phyloP scores from a whole-genome alignment of 805 yeast genomes.

The Candida qinlingensis region DNA sequence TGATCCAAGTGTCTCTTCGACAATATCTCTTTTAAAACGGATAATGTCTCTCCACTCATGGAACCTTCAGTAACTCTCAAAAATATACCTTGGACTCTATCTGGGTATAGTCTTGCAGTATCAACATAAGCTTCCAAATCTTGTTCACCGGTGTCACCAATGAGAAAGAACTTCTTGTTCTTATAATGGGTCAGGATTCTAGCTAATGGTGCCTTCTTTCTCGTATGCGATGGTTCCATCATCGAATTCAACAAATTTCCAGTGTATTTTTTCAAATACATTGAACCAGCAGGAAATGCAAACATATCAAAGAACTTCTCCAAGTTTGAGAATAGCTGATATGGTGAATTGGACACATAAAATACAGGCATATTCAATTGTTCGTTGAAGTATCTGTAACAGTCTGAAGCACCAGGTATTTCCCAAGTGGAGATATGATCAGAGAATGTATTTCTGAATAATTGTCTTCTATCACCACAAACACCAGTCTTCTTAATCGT shows the following conservation, averaged over 20 bases:
- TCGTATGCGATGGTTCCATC: conserved; percentile 80
- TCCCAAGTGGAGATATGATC: conserved; percentile 62
- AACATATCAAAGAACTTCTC: conserved; percentile 48
- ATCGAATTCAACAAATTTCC: conserved; percentile 79
- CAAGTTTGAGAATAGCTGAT: conserved; percentile 58
- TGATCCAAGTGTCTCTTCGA: conserved; percentile 22
- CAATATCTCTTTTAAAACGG: conserved; percentile 20
- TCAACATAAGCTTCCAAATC: conserved; percentile 89
- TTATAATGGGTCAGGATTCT: conserved; percentile 72
- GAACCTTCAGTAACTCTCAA: conserved; percentile 74
- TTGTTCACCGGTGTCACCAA: conserved; percentile 95
- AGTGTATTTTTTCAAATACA: conserved; percentile 80
- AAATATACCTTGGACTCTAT: conserved; percentile 65
- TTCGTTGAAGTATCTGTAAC: conserved; percentile 54
- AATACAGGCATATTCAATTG: conserved; percentile 56
- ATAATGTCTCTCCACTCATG: conserved; percentile 42
- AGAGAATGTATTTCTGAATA: conserved; percentile 73
- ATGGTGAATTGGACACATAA: conserved; percentile 94
- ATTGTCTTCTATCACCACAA: conserved; percentile 76
- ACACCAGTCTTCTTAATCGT: conserved; percentile 91
- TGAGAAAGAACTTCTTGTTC: conserved; percentile 65
- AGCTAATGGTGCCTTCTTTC: conserved; percentile 63
- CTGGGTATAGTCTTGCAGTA: conserved; percentile 56
- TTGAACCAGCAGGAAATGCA: conserved; percentile 71
- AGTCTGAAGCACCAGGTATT: conserved; percentile 66